Percentiles rank a stretch among this genome's conserved stretches.
Conservation (phyloP, 2,329 filamentous ascomycete genomes). For the Diaporthe sp. region DNA sequence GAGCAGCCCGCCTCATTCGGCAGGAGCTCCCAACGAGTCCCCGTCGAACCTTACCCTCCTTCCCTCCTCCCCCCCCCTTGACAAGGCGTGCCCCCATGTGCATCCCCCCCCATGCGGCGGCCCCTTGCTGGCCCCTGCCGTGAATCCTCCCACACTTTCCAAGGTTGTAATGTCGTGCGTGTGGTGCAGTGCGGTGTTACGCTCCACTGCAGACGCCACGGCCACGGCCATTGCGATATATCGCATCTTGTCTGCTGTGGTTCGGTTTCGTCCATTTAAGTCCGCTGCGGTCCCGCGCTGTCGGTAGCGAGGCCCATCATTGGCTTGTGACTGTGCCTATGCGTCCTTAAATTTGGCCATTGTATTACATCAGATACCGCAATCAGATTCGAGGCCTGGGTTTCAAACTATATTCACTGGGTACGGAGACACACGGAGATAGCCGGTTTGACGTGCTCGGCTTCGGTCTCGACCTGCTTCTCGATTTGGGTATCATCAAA, state of each 20-base stretch:
- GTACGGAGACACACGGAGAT: neutral
- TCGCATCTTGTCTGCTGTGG: neutral
- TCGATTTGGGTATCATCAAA: conserved; percentile 26
- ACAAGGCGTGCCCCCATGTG: neutral
- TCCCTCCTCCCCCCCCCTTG: neutral
- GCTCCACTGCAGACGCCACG: conserved; percentile 10
- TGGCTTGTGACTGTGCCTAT: neutral
- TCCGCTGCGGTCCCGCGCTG: conserved; percentile 1
- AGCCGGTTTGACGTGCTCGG: neutral
- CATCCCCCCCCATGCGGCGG: neutral
- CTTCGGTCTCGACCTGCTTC: neutral
- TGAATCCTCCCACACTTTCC: neutral
- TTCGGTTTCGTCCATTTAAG: neutral
- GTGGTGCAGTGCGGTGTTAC: neutral
- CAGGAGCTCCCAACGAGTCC: neutral
- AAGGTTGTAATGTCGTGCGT: conserved; percentile 2
- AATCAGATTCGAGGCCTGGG: neutral
- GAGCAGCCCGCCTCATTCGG: conserved; percentile 22
- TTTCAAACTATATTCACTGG: conserved; percentile 13
- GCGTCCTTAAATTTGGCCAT: neutral
- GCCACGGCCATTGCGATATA: conserved; percentile 3
- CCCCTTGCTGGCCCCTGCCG: conserved; percentile 2
- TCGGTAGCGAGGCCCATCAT: conserved; percentile 8
- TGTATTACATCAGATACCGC: neutral
- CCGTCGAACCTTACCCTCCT: neutral